A percentile compares a stretch with the other conserved stretches of the same genome.
Evolutionary conservation across 768 basidiomycete genomes (phyloP).

Genomic region (Collybia sp.): DNA sequence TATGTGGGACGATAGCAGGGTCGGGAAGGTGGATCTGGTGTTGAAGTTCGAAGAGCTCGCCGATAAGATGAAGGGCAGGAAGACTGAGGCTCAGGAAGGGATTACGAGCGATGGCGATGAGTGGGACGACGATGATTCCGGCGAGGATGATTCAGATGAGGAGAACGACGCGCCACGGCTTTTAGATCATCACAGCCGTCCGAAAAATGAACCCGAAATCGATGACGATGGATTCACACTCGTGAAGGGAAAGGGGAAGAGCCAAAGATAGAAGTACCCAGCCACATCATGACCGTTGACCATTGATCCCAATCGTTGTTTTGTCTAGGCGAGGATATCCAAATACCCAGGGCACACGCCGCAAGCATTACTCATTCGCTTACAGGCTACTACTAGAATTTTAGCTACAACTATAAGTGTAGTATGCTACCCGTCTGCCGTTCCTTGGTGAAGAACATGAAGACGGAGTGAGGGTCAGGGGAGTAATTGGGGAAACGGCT

Average conservation of each 20-base stretch:
- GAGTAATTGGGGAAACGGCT: too few relatives aligned
- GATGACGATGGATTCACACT: constrained; percentile 93
- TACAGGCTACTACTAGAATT: too few relatives aligned
- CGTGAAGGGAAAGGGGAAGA: constrained; percentile 62
- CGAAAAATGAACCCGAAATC: constrained; percentile 59
- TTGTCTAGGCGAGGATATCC: too few relatives aligned
- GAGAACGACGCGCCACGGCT: constrained; percentile 55
- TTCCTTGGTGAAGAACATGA: too few relatives aligned
- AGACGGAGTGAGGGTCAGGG: too few relatives aligned
- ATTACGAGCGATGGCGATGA: constrained; percentile 37
- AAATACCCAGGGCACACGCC: too few relatives aligned
- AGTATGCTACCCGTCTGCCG: too few relatives aligned
- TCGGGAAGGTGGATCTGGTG: constrained; percentile 46
- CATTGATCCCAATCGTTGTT: too few relatives aligned
- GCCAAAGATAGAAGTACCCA: constrained; percentile 27
- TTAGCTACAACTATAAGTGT: too few relatives aligned
- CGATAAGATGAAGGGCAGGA: constrained; percentile 52
- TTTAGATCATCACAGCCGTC: constrained; percentile 28
- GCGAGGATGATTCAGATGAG: constrained; percentile 41
- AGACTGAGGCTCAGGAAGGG: constrained; percentile 40
- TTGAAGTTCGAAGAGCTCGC: constrained; percentile 60
- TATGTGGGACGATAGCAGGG: constrained; percentile 55
- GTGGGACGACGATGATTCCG: constrained; percentile 35
- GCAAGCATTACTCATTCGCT: too few relatives aligned
- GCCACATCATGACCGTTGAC: too few relatives aligned